phyloP scores from a whole-genome alignment of 805 yeast genomes.

The Scheffersomyces coipomensis region DNA sequence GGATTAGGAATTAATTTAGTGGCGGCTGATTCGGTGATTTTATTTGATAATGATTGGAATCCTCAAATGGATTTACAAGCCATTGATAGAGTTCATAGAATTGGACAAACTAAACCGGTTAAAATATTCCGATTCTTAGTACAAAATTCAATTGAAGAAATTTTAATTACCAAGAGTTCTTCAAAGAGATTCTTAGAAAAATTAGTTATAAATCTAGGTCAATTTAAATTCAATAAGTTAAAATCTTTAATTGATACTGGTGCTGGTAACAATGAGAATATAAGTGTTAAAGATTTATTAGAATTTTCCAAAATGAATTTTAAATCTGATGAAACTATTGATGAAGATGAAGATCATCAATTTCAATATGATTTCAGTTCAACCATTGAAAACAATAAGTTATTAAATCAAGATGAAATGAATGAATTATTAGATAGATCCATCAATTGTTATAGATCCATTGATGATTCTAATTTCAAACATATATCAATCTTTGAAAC shows the following conservation, averaged over 20 bases:
- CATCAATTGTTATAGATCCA: conserved; percentile 21
- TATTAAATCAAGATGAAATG: conserved; percentile 34
- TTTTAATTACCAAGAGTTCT: conserved; percentile 74
- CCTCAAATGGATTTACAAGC: conserved; percentile 97
- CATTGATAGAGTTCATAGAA: conserved; percentile 91
- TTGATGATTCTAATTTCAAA: conserved; percentile 18
- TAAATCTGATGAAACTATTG: conserved; percentile 7
- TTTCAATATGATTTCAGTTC: conserved; percentile 6
- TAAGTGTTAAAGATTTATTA: conserved; percentile 17
- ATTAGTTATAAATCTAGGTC: conserved; percentile 51
- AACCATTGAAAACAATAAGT: background rate
- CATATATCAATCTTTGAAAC: conserved; percentile 38
- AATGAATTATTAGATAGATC: conserved; percentile 41
- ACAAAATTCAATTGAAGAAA: conserved; percentile 79
- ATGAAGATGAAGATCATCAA: conserved; percentile 8
- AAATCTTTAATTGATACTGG: conserved; percentile 18
- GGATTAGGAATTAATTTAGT: conserved; percentile 88
- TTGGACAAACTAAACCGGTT: conserved; percentile 87
- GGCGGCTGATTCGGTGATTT: conserved; percentile 84
- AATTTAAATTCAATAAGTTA: conserved; percentile 29
- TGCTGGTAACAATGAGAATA: conserved; percentile 7
- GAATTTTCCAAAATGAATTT: conserved; percentile 18
- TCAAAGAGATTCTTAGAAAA: conserved; percentile 77
- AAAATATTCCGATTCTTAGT: conserved; percentile 76
- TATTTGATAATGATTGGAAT: conserved; percentile 95